Evolutionary conservation across 2,329 filamentous ascomycete species (phyloP).

Genomic region (Fusarium xyrophilum): DNA sequence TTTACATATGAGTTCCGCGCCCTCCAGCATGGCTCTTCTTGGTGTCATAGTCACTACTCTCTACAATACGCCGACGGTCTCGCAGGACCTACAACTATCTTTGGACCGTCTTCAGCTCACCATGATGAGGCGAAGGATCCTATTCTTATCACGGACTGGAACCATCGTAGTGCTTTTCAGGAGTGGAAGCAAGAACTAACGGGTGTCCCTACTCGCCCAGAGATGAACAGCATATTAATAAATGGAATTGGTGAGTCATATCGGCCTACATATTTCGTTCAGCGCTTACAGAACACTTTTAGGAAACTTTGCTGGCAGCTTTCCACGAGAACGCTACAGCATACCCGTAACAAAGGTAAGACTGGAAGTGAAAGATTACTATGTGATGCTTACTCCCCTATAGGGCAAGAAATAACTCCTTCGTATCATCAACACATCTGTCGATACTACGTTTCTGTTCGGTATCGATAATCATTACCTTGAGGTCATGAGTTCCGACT

Average conservation of each 20-base stretch:
- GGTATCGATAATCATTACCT: not conserved
- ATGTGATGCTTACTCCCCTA: too few species aligned
- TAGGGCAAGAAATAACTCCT: not conserved
- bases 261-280: too few species aligned
- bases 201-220: not conserved
- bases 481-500: not conserved
- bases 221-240: conserved; percentile 11
- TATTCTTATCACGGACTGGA: conserved; percentile 8
- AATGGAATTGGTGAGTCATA: not conserved
- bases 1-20: conserved; percentile 23
- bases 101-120: conserved; percentile 8
- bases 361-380: not conserved
- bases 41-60: conserved; percentile 33
- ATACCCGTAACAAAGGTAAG: conserved; percentile 3
- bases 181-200: conserved; percentile 3
- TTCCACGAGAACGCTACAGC: not conserved
- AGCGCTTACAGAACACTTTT: not conserved
- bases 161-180: conserved; percentile 8
- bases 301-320: conserved; percentile 8
- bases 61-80: conserved; percentile 31
- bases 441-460: not conserved
- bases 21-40: conserved; percentile 22
- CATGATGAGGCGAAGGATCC: conserved; percentile 3
- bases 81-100: conserved; percentile 24
- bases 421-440: not conserved